phyloP scores from a whole-genome alignment of 2,329 filamentous ascomycete genomes.

The Colletotrichum abscissum region DNA sequence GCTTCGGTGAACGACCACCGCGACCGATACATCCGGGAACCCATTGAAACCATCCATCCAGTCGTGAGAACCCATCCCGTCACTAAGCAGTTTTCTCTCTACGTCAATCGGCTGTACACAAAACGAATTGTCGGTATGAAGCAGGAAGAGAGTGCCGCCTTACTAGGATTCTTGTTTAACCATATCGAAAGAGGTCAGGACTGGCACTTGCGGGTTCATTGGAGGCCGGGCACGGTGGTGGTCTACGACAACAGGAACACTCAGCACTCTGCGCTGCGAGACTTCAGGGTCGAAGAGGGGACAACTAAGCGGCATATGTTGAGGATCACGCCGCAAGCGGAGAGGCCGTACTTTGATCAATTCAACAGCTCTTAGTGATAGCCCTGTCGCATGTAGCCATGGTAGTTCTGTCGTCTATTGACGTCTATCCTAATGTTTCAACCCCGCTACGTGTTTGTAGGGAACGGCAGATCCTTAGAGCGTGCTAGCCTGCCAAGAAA shows the following conservation, averaged over 20 bases:
- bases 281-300: not conserved
- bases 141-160: not conserved
- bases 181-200: constrained; percentile 13
- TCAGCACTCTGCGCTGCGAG: not conserved
- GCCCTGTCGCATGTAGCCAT: too few relatives aligned
- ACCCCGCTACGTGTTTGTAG: too few relatives aligned
- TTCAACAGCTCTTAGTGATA: not conserved
- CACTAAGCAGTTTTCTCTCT: not conserved
- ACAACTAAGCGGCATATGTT: constrained; percentile 10
- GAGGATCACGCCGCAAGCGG: constrained; percentile 9
- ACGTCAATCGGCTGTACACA: constrained; percentile 15
- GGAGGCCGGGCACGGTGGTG: not conserved
- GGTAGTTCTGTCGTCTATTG: too few relatives aligned
- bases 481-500: not conserved
- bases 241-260: constrained; percentile 18
- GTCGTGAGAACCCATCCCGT: constrained; percentile 3
- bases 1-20: not conserved
- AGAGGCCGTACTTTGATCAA: constrained; percentile 8
- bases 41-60: constrained; percentile 6
- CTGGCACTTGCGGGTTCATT: not conserved
- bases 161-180: constrained; percentile 11
- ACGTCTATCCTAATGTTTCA: not conserved
- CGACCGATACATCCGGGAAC: constrained; percentile 11
- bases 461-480: not conserved
- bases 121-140: not conserved